Conservation (phyloP, 371 early-diverging fungal genomes). For the Mortierella sp. region DNA sequence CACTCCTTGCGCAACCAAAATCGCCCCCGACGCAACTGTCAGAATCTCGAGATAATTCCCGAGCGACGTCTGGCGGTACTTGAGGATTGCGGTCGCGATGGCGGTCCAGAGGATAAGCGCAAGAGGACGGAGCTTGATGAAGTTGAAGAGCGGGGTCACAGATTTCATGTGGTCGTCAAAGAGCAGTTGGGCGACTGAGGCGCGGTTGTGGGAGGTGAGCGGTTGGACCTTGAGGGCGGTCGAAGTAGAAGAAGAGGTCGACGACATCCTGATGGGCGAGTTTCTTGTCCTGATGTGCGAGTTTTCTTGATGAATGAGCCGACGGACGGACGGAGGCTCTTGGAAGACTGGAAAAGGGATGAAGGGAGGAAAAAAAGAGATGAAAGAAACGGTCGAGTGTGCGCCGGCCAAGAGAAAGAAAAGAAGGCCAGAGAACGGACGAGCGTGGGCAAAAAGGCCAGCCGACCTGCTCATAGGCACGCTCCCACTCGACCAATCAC, state of each 20-base stretch:
- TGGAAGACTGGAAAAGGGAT: background rate
- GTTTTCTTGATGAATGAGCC: background rate
- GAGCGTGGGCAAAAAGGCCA: conserved; percentile 13
- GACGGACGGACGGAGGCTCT: background rate
- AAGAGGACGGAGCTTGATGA: conserved; percentile 41
- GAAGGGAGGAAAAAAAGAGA: background rate
- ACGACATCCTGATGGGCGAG: background rate
- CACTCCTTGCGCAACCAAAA: conserved; percentile 24
- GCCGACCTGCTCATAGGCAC: background rate
- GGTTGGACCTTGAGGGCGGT: conserved; percentile 25
- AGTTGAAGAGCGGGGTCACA: conserved; percentile 26
- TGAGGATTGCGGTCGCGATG: conserved; percentile 30
- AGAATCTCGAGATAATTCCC: conserved; percentile 19
- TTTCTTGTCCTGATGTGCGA: background rate
- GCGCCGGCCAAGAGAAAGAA: background rate
- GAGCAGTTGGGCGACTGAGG: conserved; percentile 19
- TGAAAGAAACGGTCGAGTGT: background rate
- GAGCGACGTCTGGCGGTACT: conserved; percentile 20
- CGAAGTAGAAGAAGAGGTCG: background rate
- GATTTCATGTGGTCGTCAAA: conserved; percentile 36
- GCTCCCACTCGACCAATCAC: background rate
- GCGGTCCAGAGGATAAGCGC: conserved; percentile 36
- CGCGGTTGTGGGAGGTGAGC: conserved; percentile 31
- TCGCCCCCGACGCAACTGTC: conserved; percentile 18
- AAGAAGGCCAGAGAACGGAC: background rate